Evolutionary conservation across 768 basidiomycete species (phyloP).

Genomic region (Podaxis mareebaensis): DNA sequence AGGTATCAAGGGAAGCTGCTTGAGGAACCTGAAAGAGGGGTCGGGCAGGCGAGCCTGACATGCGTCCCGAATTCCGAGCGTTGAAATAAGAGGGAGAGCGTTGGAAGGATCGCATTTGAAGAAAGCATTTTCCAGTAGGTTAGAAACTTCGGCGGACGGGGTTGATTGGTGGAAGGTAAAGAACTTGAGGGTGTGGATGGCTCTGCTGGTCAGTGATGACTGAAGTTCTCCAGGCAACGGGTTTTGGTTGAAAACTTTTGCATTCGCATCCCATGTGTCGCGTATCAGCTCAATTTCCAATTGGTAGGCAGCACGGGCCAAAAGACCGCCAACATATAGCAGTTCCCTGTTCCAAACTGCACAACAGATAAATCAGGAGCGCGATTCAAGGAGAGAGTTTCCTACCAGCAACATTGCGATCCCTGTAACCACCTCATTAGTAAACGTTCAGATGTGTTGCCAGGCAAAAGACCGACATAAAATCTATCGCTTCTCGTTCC

Average conservation of each 20-base stretch:
- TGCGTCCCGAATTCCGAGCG: conserved; percentile 66
- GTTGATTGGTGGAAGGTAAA: conserved; percentile 90
- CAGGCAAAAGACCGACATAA: conserved; percentile 57
- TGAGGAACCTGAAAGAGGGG: conserved; percentile 73
- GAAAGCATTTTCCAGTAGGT: conserved; percentile 73
- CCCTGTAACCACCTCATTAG: conserved; percentile 41
- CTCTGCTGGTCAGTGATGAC: conserved; percentile 55
- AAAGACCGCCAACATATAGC: conserved; percentile 79
- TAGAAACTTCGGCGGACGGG: conserved; percentile 78
- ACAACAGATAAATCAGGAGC: conserved; percentile 12
- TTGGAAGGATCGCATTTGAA: conserved; percentile 58
- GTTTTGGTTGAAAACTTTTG: conserved; percentile 28
- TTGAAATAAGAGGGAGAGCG: conserved; percentile 73
- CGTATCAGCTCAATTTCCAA: conserved; percentile 67
- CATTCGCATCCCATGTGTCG: conserved; percentile 57
- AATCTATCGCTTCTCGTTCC: conserved; percentile 89
- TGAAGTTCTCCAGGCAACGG: conserved; percentile 43
- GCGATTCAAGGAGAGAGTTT: conserved; percentile 12
- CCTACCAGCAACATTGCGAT: conserved; percentile 77
- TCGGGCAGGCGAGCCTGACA: conserved; percentile 75
- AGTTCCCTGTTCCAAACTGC: conserved; percentile 91
- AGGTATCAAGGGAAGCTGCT: conserved; percentile 74
- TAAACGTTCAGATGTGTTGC: neutral
- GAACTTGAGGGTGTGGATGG: conserved; percentile 81
- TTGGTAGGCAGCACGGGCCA: conserved; percentile 84